Percentiles rank a stretch among this genome's conserved stretches.
Conservation (phyloP, 2,329 filamentous ascomycete species). For the Trichoderma sp. region DNA sequence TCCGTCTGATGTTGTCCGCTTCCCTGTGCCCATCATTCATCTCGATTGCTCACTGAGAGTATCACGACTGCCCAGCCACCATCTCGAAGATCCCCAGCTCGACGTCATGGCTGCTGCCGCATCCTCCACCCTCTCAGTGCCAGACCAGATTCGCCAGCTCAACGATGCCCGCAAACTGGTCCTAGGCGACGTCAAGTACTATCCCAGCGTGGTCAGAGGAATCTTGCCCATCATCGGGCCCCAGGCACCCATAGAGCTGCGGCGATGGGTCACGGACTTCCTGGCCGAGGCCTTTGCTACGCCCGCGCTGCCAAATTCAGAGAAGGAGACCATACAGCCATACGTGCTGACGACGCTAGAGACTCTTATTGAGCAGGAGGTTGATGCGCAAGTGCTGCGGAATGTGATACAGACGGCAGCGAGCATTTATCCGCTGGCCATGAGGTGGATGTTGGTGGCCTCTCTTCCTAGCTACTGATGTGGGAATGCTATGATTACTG, state of each 20-base stretch:
- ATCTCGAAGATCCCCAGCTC: slow-evolving; percentile 6
- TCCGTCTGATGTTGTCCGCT: slow-evolving; percentile 20
- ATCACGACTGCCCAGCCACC: slow-evolving; percentile 8
- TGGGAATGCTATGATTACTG: slow-evolving; percentile 29
- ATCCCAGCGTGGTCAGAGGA: slow-evolving; percentile 87
- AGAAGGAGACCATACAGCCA: slow-evolving; percentile 80
- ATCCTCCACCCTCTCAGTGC: slow-evolving; percentile 62
- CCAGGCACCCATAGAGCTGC: slow-evolving; percentile 74
- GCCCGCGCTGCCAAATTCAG: slow-evolving; percentile 74
- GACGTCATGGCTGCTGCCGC: slow-evolving; percentile 46
- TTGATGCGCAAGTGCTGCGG: slow-evolving; percentile 81
- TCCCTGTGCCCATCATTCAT: slow-evolving; percentile 7
- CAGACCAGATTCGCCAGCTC: slow-evolving; percentile 83
- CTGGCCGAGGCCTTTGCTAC: slow-evolving; percentile 94
- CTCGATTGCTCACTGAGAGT: not conserved
- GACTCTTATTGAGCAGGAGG: slow-evolving; percentile 69
- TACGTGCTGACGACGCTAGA: slow-evolving; percentile 78
- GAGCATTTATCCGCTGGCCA: slow-evolving; percentile 88
- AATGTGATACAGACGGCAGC: slow-evolving; percentile 86
- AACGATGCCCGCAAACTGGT: slow-evolving; percentile 89
- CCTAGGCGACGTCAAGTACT: slow-evolving; percentile 83
- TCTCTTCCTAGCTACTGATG: not conserved
- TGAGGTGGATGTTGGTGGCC: slow-evolving; percentile 90
- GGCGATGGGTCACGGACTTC: slow-evolving; percentile 96
- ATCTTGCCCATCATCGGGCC: slow-evolving; percentile 89